Percentiles rank a stretch among this genome's conserved stretches.
Evolutionary conservation across 2,329 filamentous ascomycete genomes (phyloP).

Genomic region (Colletotrichum eleusines): DNA sequence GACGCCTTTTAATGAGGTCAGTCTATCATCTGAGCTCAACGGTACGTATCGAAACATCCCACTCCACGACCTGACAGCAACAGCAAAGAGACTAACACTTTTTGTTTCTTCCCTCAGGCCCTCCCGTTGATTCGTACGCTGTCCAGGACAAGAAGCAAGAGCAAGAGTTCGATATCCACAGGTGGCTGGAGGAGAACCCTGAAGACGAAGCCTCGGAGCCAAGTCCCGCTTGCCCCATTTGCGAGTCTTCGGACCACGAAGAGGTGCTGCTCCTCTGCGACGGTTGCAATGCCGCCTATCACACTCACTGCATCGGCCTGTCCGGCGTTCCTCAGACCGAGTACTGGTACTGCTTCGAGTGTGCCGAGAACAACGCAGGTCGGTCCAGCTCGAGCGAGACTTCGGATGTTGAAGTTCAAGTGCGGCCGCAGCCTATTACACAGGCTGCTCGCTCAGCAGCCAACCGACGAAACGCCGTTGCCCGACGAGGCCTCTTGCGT

Average conservation of each 20-base stretch:
- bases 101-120: slow-evolving; percentile 55
- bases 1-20: slow-evolving; percentile 88
- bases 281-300: slow-evolving; percentile 88
- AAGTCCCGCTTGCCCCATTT: slow-evolving; percentile 90
- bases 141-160: slow-evolving; percentile 90
- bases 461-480: slow-evolving; percentile 20
- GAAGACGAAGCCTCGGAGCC: slow-evolving; percentile 77
- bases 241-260: slow-evolving; percentile 83
- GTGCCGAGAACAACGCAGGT: slow-evolving; percentile 64
- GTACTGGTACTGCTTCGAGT: slow-evolving; percentile 91
- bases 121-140: slow-evolving; percentile 67
- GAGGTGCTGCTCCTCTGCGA: slow-evolving; percentile 91
- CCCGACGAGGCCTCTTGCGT: slow-evolving; percentile 59
- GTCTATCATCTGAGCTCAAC: slow-evolving; percentile 76
- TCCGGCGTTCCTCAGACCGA: slow-evolving; percentile 79
- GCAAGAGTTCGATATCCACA: slow-evolving; percentile 85
- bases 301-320: slow-evolving; percentile 91
- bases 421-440: slow-evolving; percentile 16
- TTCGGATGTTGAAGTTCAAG: slow-evolving; percentile 23
- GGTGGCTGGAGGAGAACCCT: slow-evolving; percentile 77
- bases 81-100: slow-evolving; percentile 44
- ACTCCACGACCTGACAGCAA: not conserved
- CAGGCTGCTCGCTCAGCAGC: slow-evolving; percentile 27
- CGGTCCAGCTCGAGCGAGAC: slow-evolving; percentile 20
- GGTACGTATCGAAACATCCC: slow-evolving; percentile 37